Evolutionary conservation across 139 green algal genomes (phyloP).

Genomic region (Chlamydomonas sp.): DNA sequence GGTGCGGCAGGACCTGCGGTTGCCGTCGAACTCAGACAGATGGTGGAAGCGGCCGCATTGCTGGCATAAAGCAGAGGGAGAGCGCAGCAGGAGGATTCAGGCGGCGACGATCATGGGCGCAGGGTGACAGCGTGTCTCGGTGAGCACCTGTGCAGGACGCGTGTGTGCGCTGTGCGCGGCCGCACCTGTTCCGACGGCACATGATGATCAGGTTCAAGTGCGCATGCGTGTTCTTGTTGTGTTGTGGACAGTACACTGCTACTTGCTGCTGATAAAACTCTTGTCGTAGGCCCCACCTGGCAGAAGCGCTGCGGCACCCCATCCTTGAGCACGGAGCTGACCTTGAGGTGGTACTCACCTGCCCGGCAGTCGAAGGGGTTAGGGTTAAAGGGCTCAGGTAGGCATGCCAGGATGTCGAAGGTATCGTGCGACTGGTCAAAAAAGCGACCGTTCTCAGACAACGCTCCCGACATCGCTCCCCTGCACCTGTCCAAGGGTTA

Average conservation of each 20-base stretch:
- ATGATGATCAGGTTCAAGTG: no score
- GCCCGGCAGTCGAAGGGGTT: not conserved
- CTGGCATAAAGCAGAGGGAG: slow-evolving; percentile 47
- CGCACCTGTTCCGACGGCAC: no score
- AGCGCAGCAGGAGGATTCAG: no score
- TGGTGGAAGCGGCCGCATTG: slow-evolving; percentile 91
- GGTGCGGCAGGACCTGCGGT: slow-evolving; percentile 65
- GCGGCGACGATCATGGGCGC: no score
- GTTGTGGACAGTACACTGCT: no score
- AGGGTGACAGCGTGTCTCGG: no score
- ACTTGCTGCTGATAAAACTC: no score
- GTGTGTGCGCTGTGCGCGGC: no score
- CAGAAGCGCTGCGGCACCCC: slow-evolving; percentile 83
- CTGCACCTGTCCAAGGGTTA: not conserved
- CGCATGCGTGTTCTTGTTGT: no score
- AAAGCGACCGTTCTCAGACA: not conserved
- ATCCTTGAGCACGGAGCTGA: slow-evolving; percentile 64
- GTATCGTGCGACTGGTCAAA: not conserved
- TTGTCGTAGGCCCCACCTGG: not conserved
- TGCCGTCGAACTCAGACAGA: slow-evolving; percentile 88
- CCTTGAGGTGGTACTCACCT: slow-evolving; percentile 46
- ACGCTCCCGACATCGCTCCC: not conserved
- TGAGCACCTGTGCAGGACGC: no score
- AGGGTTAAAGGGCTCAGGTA: not conserved
- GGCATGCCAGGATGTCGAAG: not conserved